phyloP scores from a whole-genome alignment of 768 basidiomycete species.

The Chalciporus sphaerocephalus region DNA sequence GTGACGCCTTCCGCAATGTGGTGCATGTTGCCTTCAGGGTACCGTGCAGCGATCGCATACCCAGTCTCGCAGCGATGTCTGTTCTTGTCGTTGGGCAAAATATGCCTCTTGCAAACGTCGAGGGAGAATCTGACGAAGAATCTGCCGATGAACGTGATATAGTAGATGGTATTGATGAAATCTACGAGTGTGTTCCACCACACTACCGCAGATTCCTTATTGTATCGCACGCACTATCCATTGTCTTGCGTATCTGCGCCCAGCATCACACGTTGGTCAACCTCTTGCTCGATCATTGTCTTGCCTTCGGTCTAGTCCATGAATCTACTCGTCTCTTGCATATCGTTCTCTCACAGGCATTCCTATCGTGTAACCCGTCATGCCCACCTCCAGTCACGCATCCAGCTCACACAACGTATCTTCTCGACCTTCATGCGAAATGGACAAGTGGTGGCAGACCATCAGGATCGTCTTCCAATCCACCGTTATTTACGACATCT shows the following conservation, averaged over 20 bases:
- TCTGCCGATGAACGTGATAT: constrained; percentile 21
- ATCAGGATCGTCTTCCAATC: background rate
- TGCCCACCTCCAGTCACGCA: constrained; percentile 36
- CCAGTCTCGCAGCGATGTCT: constrained; percentile 45
- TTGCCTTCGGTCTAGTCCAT: constrained; percentile 38
- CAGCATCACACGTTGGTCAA: constrained; percentile 47
- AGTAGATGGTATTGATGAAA: constrained; percentile 29
- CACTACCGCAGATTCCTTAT: constrained; percentile 49
- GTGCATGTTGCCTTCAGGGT: constrained; percentile 35
- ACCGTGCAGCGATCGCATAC: constrained; percentile 19
- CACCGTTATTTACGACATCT: constrained; percentile 24
- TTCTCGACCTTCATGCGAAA: constrained; percentile 40
- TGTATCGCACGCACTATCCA: constrained; percentile 48
- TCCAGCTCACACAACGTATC: constrained; percentile 43
- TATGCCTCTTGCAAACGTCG: constrained; percentile 29
- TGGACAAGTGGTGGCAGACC: constrained; percentile 31
- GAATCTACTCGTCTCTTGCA: constrained; percentile 44
- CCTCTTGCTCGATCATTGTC: constrained; percentile 47
- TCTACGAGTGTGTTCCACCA: constrained; percentile 53
- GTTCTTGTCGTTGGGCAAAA: constrained; percentile 44
- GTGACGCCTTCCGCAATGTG: constrained; percentile 53
- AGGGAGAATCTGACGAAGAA: constrained; percentile 23
- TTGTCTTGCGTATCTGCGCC: constrained; percentile 43
- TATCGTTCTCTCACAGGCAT: constrained; percentile 37
- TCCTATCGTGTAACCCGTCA: constrained; percentile 26